Percentiles rank a stretch among this genome's conserved stretches.
These are phyloP conservation scores for Huntiella omanensis DNA, from an alignment of 2,329 filamentous ascomycete species.

Conservation along the genomic window DNA sequence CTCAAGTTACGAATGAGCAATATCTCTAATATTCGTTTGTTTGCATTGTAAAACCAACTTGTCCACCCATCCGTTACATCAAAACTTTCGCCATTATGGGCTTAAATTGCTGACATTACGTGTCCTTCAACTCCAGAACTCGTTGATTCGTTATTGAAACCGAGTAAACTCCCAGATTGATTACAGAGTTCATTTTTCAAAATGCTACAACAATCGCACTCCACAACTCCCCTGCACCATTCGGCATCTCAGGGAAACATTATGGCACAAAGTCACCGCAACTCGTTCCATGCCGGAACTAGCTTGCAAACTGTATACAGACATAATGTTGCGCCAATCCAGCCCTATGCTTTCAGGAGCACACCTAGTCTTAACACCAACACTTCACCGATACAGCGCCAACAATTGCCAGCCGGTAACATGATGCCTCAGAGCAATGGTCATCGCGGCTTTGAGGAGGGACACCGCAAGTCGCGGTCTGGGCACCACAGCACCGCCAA, in stretches of 20 bases:
- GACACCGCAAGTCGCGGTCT: not conserved
- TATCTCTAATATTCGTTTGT: not conserved
- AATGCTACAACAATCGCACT: constrained; percentile 57
- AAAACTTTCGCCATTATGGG: too few relatives aligned
- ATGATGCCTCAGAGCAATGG: not conserved
- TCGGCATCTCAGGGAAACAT: constrained; percentile 33
- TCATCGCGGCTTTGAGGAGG: constrained; percentile 17
- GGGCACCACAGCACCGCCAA: constrained; percentile 5
- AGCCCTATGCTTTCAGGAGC: constrained; percentile 58
- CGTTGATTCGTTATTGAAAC: too few relatives aligned
- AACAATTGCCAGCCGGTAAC: constrained; percentile 27
- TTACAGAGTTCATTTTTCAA: constrained; percentile 22
- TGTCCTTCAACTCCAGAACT: too few relatives aligned
- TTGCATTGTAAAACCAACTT: too few relatives aligned
- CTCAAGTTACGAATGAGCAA: too few relatives aligned
- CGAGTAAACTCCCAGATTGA: too few relatives aligned
- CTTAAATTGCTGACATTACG: too few relatives aligned
- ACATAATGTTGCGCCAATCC: constrained; percentile 32
- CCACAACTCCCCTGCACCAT: constrained; percentile 28
- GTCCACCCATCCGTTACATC: too few relatives aligned
- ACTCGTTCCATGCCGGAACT: constrained; percentile 29
- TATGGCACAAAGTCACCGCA: constrained; percentile 27
- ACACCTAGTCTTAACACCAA: constrained; percentile 45
- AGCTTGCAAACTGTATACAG: constrained; percentile 8
- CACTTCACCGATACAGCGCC: constrained; percentile 24